Base-by-base conservation (phyloP, 2,329 filamentous ascomycete genomes). In the Phaeophleospora eucalypticola region DNA sequence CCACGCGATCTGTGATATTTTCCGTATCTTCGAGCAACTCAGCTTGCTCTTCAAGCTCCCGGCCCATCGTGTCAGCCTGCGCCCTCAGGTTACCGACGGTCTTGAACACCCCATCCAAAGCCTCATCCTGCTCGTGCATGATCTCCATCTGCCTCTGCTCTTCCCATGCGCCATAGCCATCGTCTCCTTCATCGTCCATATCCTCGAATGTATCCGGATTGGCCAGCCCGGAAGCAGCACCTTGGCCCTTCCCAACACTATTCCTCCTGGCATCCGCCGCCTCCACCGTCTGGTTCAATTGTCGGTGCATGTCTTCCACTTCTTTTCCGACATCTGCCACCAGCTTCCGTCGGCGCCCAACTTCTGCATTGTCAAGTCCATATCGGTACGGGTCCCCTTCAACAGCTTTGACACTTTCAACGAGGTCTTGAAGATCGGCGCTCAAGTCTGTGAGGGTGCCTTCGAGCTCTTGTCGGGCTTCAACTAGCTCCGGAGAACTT, bases 61-160 rank as follows among this genome's bases (percentile, higher is more conserved):
- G 77, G 1, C 93, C 91, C 91, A 98, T 98, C 59, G 89, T 87
- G 68, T 94, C 84, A 1, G 93, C 94, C 75, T 97, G 93, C 64
- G 86, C 78, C 46, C 91, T 77, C 64, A 98, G 71, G 65, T 89
- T 96, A 2, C 90, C 91, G 18, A 98, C 93, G 1, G 91, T 97
- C 57, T 84, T 81, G 65, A 94, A 95, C 38, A 98, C 91, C 14
- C 87, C 87, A 65, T 97, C 91, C 1, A 98, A 77, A 60, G 93
- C 86, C 70, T 90, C 78, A 65, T 98, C 93, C 74, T 98, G 93
- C 68, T 96, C 89, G 57, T 85, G 81, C 86, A 98, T 90, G 70
- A 98, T 86, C 70, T 90, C 81, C 64, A 86, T 67, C 73, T 98
- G 94, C 65, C 94, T 82, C 70, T 93, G 84, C 68, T 95, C 86